Evolutionary conservation across 805 yeast species (phyloP).

Genomic region (Phaffomyces thermotolerans): DNA sequence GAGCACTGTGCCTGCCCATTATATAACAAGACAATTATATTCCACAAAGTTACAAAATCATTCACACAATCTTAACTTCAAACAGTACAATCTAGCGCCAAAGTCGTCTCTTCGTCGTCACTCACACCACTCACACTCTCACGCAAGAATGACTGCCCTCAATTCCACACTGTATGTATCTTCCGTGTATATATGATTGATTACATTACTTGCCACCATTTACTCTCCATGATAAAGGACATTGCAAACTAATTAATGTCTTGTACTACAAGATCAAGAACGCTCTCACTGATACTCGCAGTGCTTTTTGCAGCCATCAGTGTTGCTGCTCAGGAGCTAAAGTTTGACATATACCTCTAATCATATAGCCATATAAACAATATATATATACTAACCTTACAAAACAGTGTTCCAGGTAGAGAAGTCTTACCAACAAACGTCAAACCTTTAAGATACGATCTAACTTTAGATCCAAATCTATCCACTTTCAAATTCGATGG

Average conservation of each 20-base stretch:
- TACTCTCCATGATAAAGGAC: too few species aligned
- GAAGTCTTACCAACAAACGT: conserved; percentile 55
- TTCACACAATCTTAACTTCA: neutral
- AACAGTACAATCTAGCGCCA: neutral
- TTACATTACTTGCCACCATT: too few species aligned
- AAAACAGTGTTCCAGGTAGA: conserved; percentile 25
- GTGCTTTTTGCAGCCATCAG: too few species aligned
- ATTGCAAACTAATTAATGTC: too few species aligned
- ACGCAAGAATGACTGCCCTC: conserved; percentile 5
- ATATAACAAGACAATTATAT: neutral
- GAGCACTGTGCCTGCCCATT: neutral
- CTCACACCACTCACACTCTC: conserved; percentile 1
- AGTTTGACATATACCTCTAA: too few species aligned
- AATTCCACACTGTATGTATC: conserved; percentile 4
- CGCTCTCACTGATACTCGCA: too few species aligned
- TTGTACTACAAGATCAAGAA: too few species aligned
- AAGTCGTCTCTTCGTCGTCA: conserved; percentile 1
- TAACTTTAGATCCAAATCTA: conserved; percentile 58
- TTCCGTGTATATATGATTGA: neutral
- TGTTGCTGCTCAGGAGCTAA: too few species aligned
- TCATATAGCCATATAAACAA: too few species aligned
- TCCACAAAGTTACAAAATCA: too few species aligned
- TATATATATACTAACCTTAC: neutral
- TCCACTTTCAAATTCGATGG: conserved; percentile 55
- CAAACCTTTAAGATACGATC: conserved; percentile 66